Evolutionary conservation across 202 grass and related monocot genomes (phyloP).

Genomic region (Carex arenaria): DNA sequence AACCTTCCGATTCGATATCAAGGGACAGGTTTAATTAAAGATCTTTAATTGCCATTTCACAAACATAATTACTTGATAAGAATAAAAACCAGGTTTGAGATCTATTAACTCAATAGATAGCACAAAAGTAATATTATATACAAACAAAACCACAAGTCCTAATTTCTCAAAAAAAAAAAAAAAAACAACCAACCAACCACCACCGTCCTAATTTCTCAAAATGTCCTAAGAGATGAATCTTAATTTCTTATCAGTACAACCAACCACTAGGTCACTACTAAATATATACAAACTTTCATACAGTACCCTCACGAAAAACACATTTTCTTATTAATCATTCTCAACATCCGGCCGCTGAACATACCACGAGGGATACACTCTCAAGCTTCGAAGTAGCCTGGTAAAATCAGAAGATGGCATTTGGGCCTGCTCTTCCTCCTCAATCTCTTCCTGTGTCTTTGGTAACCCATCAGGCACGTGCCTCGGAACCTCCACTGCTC

Average conservation of each 20-base stretch:
- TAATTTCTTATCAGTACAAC: slow-evolving; percentile 10
- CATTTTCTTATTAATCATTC: slow-evolving; percentile 29
- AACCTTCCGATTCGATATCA: neutral
- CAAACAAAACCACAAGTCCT: neutral
- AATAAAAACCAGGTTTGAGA: neutral
- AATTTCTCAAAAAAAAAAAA: no score
- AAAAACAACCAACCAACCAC: no score
- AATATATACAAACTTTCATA: neutral
- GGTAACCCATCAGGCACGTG: slow-evolving; percentile 69
- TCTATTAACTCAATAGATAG: neutral
- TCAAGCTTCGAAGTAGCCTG: slow-evolving; percentile 66
- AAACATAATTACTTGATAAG: neutral
- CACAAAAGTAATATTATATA: neutral
- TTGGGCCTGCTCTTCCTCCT: slow-evolving; percentile 53
- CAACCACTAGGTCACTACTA: neutral
- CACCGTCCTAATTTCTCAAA: no score
- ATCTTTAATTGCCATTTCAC: no score
- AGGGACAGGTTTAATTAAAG: no score
- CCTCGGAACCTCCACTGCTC: slow-evolving; percentile 29
- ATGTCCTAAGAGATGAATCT: neutral
- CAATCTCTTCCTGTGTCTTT: slow-evolving; percentile 62
- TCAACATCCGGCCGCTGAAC: slow-evolving; percentile 63
- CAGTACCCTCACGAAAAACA: neutral
- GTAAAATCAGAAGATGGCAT: slow-evolving; percentile 79
- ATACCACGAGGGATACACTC: slow-evolving; percentile 71